phyloP scores from a whole-genome alignment of 164 flowering plant species.

The Santalum album region DNA sequence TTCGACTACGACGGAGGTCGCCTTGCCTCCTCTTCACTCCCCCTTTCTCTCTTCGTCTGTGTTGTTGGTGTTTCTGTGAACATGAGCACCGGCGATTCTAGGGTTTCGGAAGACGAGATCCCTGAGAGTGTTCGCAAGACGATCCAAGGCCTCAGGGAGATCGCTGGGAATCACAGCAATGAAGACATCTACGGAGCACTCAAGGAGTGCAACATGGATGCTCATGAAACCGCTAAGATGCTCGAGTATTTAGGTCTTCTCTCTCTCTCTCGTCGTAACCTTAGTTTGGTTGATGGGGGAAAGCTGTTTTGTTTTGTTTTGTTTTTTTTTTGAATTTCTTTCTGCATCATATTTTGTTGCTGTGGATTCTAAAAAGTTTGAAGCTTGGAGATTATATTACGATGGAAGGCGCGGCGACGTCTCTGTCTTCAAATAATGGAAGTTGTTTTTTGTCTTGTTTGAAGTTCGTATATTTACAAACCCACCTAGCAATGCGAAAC shows the following conservation, averaged over 20 bases:
- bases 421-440: too few species aligned
- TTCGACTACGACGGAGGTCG: neutral
- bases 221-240: conserved; percentile 26
- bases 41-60: conserved; percentile 1
- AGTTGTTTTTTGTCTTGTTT: too few species aligned
- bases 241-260: conserved; percentile 22
- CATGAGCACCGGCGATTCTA: conserved; percentile 26
- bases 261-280: neutral
- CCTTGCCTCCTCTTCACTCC: conserved; percentile 1
- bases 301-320: neutral
- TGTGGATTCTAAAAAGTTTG: too few species aligned
- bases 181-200: conserved; percentile 30
- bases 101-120: conserved; percentile 43
- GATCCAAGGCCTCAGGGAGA: conserved; percentile 42
- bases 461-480: too few species aligned
- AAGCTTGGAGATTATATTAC: too few species aligned
- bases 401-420: too few species aligned
- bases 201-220: conserved; percentile 34
- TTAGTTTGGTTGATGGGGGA: too few species aligned
- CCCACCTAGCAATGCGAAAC: too few species aligned
- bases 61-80: too few species aligned
- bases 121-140: conserved; percentile 22
- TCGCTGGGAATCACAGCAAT: conserved; percentile 33
- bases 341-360: too few species aligned
- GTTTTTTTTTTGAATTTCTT: too few species aligned